phyloP scores from a whole-genome alignment of 805 yeast species.

The Candida ovalis region DNA sequence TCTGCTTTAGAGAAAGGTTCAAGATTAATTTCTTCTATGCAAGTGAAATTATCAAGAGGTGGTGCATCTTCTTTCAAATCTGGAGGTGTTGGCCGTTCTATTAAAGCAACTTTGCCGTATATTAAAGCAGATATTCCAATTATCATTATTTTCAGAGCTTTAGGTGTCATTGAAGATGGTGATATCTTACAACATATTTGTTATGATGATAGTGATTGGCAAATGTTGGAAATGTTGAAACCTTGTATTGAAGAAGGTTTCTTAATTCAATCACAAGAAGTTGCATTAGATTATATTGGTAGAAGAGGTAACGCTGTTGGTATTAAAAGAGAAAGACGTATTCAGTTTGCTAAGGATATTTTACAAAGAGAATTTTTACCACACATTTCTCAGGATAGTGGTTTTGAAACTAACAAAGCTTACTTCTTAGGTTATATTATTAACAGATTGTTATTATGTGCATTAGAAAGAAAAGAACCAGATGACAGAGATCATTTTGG shows the following conservation, averaged over 20 bases:
- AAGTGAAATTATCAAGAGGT: conserved; percentile 69
- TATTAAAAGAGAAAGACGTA: conserved; percentile 95
- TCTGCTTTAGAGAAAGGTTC: conserved; percentile 98
- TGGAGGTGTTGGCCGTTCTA: conserved; percentile 70
- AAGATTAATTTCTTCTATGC: conserved; percentile 88
- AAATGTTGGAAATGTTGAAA: conserved; percentile 97
- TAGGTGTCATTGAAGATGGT: conserved; percentile 98
- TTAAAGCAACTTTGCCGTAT: conserved; percentile 94
- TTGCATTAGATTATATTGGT: conserved; percentile 96
- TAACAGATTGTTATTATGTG: conserved; percentile 89
- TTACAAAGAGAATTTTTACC: conserved; percentile 95
- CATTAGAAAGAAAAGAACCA: conserved; percentile 94
- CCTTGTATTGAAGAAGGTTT: conserved; percentile 99
- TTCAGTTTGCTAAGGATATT: conserved; percentile 95
- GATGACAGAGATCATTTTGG: conserved; percentile 99
- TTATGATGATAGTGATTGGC: conserved; percentile 98
- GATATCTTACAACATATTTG: conserved; percentile 97
- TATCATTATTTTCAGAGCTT: conserved; percentile 93
- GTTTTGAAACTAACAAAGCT: conserved; percentile 95
- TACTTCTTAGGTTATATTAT: conserved; percentile 98
- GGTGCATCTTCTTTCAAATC: conserved; percentile 44
- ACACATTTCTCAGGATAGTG: conserved; percentile 95
- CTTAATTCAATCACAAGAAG: conserved; percentile 96
- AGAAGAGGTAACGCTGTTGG: conserved; percentile 98
- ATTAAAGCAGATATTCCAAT: conserved; percentile 96